Evolutionary conservation across 2,329 filamentous ascomycete genomes (phyloP), one percentile per base, ranked within the genome.

Genomic region (Exophiala aquamarina): DNA sequence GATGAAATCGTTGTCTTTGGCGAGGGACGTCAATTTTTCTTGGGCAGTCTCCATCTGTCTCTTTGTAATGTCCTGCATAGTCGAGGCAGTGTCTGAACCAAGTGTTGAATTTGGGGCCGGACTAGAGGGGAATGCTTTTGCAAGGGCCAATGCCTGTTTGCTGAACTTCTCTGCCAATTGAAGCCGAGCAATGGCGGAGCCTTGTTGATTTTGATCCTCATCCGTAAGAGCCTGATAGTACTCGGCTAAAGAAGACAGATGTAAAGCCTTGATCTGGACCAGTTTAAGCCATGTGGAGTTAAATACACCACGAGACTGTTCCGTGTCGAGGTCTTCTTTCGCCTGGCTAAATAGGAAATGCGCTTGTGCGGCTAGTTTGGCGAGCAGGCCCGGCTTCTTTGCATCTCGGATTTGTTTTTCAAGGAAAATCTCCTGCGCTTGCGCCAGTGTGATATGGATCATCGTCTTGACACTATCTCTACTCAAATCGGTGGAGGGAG

Each of bases 1-100:
- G 64, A 98, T 95, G 67, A 93, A 97, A 65, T 98, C 93, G 59
- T 98, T 98, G 67, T 98, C 93, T 62, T 95, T 95, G 58, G 79
- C 77, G 40, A 91, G 77, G 51, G 88, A 84, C 14, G 75, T 74
- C 17, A 95, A 73, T 65, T 87, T 91, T 52, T 92, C 87, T 63
- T 95, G 87, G 3, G 95, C 85, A 23, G 82, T 85, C 0, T 86
- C 76, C 20, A 87, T 70, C 60, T 97, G 92, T 52, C 90, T 82
- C 66, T 89, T 95, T 13, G 89, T 84, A 55, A 95, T 79, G 26
- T 95, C 90, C n/a, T 81, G 73, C 28, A 98, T 70, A 42, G 83
- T 76, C 1, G 77, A 62, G 1, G 88, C 87, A 2, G 88, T 87
- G 52, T 98, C 93, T 1, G 87, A 81, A 28, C 81, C 82, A 23